Conservation (phyloP, 176 grass and related monocot species). For the Neostapfia colusana region DNA sequence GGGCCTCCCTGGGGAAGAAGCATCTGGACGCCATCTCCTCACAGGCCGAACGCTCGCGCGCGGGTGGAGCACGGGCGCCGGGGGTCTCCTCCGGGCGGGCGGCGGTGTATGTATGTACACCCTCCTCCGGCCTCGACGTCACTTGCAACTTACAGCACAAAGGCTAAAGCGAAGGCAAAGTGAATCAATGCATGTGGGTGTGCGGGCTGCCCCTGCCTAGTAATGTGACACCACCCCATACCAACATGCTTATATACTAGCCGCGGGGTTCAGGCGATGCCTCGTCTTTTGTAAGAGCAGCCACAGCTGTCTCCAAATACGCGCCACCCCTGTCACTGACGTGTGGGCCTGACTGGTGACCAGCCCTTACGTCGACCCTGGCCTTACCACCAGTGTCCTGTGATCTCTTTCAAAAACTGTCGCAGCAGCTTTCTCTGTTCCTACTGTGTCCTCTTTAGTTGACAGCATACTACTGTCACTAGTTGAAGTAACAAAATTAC, state of each 20-base stretch:
- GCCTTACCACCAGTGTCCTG: background rate
- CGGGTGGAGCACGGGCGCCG: background rate
- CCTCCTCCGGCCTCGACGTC: conserved; percentile 34
- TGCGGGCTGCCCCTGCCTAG: conserved; percentile 36
- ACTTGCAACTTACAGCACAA: conserved; percentile 48
- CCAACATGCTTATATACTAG: conserved; percentile 46
- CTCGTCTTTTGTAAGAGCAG: conserved; percentile 30
- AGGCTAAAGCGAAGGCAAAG: conserved; percentile 55
- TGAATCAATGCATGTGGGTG: conserved; percentile 21
- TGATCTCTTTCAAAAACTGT: background rate
- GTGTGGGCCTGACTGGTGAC: background rate
- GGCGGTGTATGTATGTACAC: background rate
- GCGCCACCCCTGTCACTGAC: background rate
- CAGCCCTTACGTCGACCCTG: background rate
- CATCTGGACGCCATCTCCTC: conserved; percentile 50
- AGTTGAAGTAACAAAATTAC: background rate
- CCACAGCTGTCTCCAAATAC: conserved; percentile 42
- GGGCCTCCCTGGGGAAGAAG: conserved; percentile 55
- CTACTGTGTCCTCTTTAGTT: background rate
- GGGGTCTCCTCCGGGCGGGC: conserved; percentile 4
- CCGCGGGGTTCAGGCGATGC: background rate
- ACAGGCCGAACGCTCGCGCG: no score
- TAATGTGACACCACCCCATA: conserved; percentile 22
- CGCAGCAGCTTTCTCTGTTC: background rate
- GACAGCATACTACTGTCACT: background rate